Evolutionary conservation across 2,329 filamentous ascomycete species (phyloP).

Genomic region (Penicillium sp.): DNA sequence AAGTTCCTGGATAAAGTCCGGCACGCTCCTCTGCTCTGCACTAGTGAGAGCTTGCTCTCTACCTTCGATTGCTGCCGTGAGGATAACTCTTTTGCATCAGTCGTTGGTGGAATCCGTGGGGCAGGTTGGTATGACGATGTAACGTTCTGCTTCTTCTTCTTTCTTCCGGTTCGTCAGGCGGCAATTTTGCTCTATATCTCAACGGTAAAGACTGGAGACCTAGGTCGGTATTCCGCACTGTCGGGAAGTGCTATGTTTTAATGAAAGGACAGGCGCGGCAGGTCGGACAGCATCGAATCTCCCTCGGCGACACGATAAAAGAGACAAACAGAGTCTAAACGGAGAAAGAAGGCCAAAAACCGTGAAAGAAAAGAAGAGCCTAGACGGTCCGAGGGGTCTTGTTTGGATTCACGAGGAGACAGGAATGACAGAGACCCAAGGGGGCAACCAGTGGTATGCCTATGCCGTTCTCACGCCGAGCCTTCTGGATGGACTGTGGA

Average conservation of each 20-base stretch:
- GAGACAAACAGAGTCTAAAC: conserved; percentile 12
- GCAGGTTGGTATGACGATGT: not conserved
- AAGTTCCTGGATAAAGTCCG: not conserved
- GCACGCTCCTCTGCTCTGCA: not conserved
- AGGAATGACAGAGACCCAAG: conserved; percentile 21
- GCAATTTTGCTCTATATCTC: not conserved
- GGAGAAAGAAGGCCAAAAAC: conserved; percentile 11
- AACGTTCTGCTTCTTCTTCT: not conserved
- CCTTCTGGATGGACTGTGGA: not conserved
- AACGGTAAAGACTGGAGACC: conserved; percentile 11
- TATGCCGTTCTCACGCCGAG: not conserved
- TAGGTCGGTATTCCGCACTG: conserved; percentile 3
- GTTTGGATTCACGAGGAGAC: conserved; percentile 19
- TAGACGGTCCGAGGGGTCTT: conserved; percentile 22
- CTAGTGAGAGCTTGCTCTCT: not conserved
- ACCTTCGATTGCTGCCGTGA: not conserved
- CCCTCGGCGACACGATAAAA: conserved; percentile 11
- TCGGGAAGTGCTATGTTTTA: conserved; percentile 10
- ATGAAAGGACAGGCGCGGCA: conserved; percentile 25
- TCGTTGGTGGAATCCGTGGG: not conserved
- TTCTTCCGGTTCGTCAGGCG: not conserved
- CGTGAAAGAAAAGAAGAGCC: conserved; percentile 20
- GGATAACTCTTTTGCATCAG: not conserved
- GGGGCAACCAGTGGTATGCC: conserved; percentile 23
- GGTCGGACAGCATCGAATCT: conserved; percentile 56